A percentile compares a stretch with the other conserved stretches of the same genome.
These are phyloP conservation scores for Tetrahymena thermophila DNA, from an alignment of 73 alveolate genomes.

Conservation along the genomic window DNA sequence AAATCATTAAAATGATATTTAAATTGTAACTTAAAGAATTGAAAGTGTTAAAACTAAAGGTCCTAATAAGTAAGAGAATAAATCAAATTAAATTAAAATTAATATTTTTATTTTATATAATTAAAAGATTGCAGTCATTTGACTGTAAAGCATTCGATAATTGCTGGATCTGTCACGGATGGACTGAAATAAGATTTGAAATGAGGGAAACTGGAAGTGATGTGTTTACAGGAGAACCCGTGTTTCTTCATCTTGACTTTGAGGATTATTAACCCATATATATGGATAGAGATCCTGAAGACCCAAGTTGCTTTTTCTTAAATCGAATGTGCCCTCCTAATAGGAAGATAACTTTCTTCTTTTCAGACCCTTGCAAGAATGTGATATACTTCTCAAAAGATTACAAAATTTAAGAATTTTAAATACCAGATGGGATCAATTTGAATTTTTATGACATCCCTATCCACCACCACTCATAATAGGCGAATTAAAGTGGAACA, in stretches of 20 bases:
- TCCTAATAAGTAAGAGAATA: neutral
- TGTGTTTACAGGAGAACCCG: conserved; percentile 44
- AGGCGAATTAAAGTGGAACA: neutral
- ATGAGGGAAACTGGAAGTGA: conserved; percentile 57
- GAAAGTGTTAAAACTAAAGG: conserved; percentile 15
- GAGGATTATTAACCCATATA: conserved; percentile 66
- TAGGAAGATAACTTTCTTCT: conserved; percentile 51
- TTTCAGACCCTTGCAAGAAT: conserved; percentile 16
- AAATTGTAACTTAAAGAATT: neutral
- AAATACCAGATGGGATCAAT: neutral
- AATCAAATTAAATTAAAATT: neutral
- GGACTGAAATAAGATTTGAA: conserved; percentile 81
- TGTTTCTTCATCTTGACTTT: conserved; percentile 60
- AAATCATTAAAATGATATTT: neutral
- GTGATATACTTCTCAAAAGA: conserved; percentile 24
- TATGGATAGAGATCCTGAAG: conserved; percentile 44
- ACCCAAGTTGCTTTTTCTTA: conserved; percentile 37
- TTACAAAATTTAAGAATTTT: conserved; percentile 6
- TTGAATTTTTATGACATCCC: neutral
- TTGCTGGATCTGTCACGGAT: conserved; percentile 96
- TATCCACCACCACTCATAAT: neutral
- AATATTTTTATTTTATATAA: conserved; percentile 6
- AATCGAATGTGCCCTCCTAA: conserved; percentile 83
- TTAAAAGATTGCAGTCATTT: conserved; percentile 8
- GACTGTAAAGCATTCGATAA: conserved; percentile 30